These are phyloP conservation scores for Panellus pusillus DNA, from an alignment of 768 basidiomycete species.

Conservation along the genomic window DNA sequence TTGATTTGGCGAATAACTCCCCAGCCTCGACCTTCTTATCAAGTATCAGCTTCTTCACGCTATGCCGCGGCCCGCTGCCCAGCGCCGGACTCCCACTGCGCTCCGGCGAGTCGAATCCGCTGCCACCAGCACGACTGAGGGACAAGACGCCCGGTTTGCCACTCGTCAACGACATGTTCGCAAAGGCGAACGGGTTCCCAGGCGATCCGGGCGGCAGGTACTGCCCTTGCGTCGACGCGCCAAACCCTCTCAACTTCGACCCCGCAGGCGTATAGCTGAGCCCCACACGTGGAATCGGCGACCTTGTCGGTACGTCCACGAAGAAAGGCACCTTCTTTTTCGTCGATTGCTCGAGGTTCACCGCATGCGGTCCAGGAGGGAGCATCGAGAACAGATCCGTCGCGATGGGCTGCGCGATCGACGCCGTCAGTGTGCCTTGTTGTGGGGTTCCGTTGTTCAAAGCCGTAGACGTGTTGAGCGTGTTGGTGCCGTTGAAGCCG, in stretches of 20 bases:
- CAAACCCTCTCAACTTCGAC: slow-evolving; percentile 74
- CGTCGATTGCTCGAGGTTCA: slow-evolving; percentile 56
- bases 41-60: slow-evolving; percentile 90
- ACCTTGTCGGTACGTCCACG: slow-evolving; percentile 73
- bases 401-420: slow-evolving; percentile 84
- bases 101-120: slow-evolving; percentile 54
- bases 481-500: slow-evolving; percentile 37
- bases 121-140: slow-evolving; percentile 33
- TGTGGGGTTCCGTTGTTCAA: slow-evolving; percentile 28
- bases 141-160: slow-evolving; percentile 59
- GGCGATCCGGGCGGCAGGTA: slow-evolving; percentile 34
- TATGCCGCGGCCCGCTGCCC: slow-evolving; percentile 70
- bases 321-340: slow-evolving; percentile 82
- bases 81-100: slow-evolving; percentile 62
- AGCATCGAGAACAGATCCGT: slow-evolving; percentile 73
- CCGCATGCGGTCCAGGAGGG: slow-evolving; percentile 65
- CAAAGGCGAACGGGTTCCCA: slow-evolving; percentile 35
- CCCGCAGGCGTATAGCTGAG: slow-evolving; percentile 67
- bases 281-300: slow-evolving; percentile 63
- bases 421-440: slow-evolving; percentile 72
- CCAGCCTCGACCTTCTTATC: slow-evolving; percentile 80
- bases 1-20: slow-evolving; percentile 60
- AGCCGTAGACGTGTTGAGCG: slow-evolving; percentile 44
- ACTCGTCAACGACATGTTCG: slow-evolving; percentile 47
- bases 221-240: slow-evolving; percentile 39